Conservation (phyloP, 345 rosid genomes). For the Lenwebbia sp. region DNA sequence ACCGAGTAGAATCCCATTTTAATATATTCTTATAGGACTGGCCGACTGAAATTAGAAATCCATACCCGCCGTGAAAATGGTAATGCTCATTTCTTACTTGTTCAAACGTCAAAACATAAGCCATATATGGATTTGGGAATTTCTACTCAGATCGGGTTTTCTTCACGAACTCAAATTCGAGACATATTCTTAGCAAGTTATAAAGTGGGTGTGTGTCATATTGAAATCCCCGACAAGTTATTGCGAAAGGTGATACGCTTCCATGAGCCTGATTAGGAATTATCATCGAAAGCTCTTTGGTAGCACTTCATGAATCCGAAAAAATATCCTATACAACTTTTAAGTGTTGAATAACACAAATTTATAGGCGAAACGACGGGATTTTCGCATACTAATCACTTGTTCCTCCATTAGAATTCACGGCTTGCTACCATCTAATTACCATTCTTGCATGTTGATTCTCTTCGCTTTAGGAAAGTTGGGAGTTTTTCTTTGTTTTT, state of each 20-base stretch:
- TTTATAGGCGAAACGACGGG: background rate
- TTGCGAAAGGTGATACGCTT: background rate
- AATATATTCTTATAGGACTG: rapidly evolving
- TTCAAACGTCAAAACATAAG: background rate
- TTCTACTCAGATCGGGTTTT: rapidly evolving
- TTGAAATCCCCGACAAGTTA: background rate
- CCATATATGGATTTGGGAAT: background rate
- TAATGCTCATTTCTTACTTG: background rate
- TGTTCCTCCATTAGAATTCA: background rate
- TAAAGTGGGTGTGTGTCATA: background rate
- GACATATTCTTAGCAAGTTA: background rate
- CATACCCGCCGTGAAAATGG: rapidly evolving
- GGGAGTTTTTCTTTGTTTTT: too few relatives aligned
- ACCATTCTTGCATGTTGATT: background rate
- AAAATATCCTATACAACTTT: background rate
- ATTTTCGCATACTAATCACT: background rate
- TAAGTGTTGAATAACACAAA: background rate
- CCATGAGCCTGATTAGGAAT: background rate
- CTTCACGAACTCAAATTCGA: rapidly evolving
- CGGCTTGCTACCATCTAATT: background rate
- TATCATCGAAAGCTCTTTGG: background rate
- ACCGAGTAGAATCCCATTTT: rapidly evolving
- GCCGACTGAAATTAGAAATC: background rate
- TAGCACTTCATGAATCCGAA: background rate
- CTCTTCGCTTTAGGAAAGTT: background rate